Conservation (phyloP, 306 rosid species). For the Prunus campanulata region DNA sequence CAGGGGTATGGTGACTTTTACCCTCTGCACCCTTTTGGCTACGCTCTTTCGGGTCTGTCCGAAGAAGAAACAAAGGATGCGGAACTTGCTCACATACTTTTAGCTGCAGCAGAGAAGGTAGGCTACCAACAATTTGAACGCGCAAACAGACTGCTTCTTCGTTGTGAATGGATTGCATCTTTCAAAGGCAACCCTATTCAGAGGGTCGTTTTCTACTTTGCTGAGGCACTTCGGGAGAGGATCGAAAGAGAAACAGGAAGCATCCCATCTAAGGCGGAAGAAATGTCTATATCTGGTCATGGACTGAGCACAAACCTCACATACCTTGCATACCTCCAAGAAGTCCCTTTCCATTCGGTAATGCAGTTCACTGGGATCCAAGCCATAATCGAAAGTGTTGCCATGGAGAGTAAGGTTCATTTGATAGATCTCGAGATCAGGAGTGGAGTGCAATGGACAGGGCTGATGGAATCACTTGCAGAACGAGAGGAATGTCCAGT, state of each 20-base stretch:
- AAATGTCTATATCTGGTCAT: neutral
- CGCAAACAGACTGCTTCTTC: constrained; percentile 54
- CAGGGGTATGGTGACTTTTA: constrained; percentile 38
- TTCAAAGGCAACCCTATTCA: constrained; percentile 35
- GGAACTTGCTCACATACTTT: constrained; percentile 67
- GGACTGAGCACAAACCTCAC: constrained; percentile 14
- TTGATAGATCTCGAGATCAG: constrained; percentile 53
- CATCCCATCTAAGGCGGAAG: constrained; percentile 3
- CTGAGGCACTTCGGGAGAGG: constrained; percentile 58
- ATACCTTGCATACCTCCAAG: constrained; percentile 30
- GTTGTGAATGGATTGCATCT: constrained; percentile 48
- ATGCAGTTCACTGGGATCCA: constrained; percentile 52
- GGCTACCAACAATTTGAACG: constrained; percentile 55
- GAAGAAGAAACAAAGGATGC: constrained; percentile 57
- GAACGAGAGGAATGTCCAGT: constrained; percentile 38
- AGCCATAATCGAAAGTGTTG: constrained; percentile 58
- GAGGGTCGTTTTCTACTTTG: constrained; percentile 49
- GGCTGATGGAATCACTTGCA: constrained; percentile 58
- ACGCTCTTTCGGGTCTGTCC: constrained; percentile 37
- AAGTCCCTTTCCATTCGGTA: constrained; percentile 54
- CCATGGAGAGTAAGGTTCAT: constrained; percentile 46
- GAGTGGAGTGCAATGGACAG: constrained; percentile 55
- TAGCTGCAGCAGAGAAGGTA: constrained; percentile 71
- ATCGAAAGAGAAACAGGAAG: constrained; percentile 50
- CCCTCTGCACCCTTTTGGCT: constrained; percentile 56